Evolutionary conservation across 768 basidiomycete genomes (phyloP), one percentile per base, ranked within the genome.

Genomic region (Psilocybe tampanensis): DNA sequence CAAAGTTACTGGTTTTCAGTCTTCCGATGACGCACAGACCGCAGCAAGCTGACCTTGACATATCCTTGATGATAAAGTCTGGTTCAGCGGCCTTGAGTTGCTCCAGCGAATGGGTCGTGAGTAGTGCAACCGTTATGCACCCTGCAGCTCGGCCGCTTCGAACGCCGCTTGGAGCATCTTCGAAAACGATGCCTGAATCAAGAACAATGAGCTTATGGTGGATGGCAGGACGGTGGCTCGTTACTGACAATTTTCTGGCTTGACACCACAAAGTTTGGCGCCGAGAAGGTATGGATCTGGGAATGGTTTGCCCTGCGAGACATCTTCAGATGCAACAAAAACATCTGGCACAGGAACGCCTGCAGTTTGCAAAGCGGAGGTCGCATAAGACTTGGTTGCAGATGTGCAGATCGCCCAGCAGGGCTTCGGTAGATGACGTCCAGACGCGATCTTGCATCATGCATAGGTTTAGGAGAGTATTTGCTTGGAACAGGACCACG

Each of bases 271-370:
- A 58, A 77, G 78, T 68, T 87, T 74, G 19, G 95, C 94, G 9
- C 94, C 95, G 42, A 89, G 81, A 34, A 97, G 76, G 74, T 96
- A 98, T 1, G 95, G 95, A 63, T 95, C 95, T 9, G 95, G 94
- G 65, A 74, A 78, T 22, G 95, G 95, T 75, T 97, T 97, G 39
- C 95, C 95, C 59, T 85, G 72, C 12, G 70, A 69, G 3, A 95
- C 93, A 60, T 94, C 89, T 66, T 95, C 89, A n/a, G 93, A 88
- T 4, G 85, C 86, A 49, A 95, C 85, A 59, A 94, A 85, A 44
- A 85, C 81, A 34, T 89, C 86, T 3, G 91, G 89, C 12, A 80
- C 67, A n/a, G 85, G 82, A 51, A 95, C 79, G 2, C 80, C 82
- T 47, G 88, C 86, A 21, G 83, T 80, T 17, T 71, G 72, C 48